phyloP scores from a whole-genome alignment of 75 land plant species.

The Sequoiadendron giganteum region DNA sequence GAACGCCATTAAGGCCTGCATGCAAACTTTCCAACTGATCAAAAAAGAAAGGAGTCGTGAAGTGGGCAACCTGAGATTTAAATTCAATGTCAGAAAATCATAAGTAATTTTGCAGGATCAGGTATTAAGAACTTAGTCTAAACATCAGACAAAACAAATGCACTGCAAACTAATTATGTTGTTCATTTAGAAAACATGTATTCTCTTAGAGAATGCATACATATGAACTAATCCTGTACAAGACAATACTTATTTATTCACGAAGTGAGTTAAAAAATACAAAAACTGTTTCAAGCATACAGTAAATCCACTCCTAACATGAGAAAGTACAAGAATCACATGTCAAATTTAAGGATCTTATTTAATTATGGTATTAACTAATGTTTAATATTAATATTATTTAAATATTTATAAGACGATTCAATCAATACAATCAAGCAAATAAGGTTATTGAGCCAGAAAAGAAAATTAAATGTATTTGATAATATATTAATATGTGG shows the following conservation, averaged over 20 bases:
- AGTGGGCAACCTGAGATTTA: slow-evolving; percentile 82
- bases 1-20: slow-evolving; percentile 76
- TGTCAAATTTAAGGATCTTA: neutral
- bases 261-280: neutral
- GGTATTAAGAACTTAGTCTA: neutral
- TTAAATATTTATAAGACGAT: neutral
- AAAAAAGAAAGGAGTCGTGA: slow-evolving; percentile 66
- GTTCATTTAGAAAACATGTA: neutral
- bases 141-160: neutral
- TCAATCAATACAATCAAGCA: neutral
- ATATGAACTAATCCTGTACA: neutral
- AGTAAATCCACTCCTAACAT: neutral
- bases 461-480: too few relatives aligned
- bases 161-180: neutral
- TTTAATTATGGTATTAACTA: neutral
- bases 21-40: slow-evolving; percentile 65
- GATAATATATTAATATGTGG: neutral
- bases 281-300: neutral
- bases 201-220: neutral
- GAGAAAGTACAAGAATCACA: neutral
- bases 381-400: neutral
- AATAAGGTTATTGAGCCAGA: neutral
- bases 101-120: neutral
- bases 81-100: neutral
- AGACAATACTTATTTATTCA: neutral